Evolutionary conservation across 2,329 filamentous ascomycete species (phyloP), one percentile per base, ranked within the genome.

Genomic region (Ophiosphaerella herpotricha): DNA sequence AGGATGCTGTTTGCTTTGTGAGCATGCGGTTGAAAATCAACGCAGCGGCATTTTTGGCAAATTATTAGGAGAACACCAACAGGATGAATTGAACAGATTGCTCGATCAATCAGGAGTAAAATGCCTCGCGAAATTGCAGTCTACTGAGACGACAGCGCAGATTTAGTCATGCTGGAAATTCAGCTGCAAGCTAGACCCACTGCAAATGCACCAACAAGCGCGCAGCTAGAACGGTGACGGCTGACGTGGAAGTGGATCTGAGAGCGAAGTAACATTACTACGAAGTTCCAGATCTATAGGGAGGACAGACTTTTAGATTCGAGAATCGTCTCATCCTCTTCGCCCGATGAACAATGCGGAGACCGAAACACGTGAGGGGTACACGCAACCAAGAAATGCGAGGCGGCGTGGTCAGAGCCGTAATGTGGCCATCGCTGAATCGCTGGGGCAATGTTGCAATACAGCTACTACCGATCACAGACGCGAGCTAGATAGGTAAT

Each of bases 351-450:
- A 21, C 34, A 43, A 36, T 32, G 43, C 37, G 46, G 45, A 49
- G 43, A 39, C 39, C 42, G 18, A 49, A 45, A 48, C 45, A 33
- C 39, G 24, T 36, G 43, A 50, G 47, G 39, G 46, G 48, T 52
- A 29, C 33, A 9, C 26, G 21, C 16, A 21, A n/a, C 48, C 42
- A 32, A 42, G 32, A 33, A 16, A 21, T 23, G 24, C 31, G 35
- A 38, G 41, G 38, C 46, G 44, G 46, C 48, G 26, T 51, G 37
- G 39, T 37, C 45, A 26, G 43, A 26, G 40, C 37, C 26, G 42
- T 50, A 50, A 68, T 67, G 62, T 67, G 66, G 60, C 62, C 54
- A 55, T 52, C 60, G 51, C 61, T 60, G 55, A 64, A 61, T 63
- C 50, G 64, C 56, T 43, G 43, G 48, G 26, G 29, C 33, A 36